Evolutionary conservation across 805 yeast genomes (phyloP), one percentile per base, ranked within the genome.

Genomic region (Kodamaea lidongshanica): DNA sequence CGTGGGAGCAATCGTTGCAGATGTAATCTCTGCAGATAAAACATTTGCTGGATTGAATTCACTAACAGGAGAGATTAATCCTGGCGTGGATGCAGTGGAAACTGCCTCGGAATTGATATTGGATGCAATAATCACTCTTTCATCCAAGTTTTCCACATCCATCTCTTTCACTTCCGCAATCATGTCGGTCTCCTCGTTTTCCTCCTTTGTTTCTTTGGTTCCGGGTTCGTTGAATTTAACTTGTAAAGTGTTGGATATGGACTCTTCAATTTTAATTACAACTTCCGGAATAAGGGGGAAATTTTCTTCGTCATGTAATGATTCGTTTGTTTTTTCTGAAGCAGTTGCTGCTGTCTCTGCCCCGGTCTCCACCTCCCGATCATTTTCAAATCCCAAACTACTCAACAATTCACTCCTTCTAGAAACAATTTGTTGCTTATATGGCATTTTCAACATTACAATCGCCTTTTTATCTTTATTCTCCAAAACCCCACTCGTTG

Each of bases 231-330:
- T n/a, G n/a, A n/a, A n/a, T n/a, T n/a, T n/a, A n/a, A n/a, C n/a
- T n/a, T 49, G 44, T 23, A 56, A 42, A 16, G 45, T 41, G 9
- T 42, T 45, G 10, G 46, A 45, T 16, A 52, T 40, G 7, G 38
- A 34, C 16, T 36, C 33, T 19, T 50, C 50, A 16, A 54, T 54
- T 20, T 37, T 38, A n/a, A 39, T 26, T 14, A 48, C 39, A 16
- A 54, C 35, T 9, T 49, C 52, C n/a, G 58, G 46, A 15, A 48
- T 36, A 12, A 54, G 32, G 4, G 55, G 57, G 10, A 53, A 41
- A 14, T 46, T 46, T 1, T 44, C 27, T 7, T 30, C 37, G 12
- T 15, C n/a, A n/a, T n/a, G n/a, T n/a, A n/a, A n/a, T n/a, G n/a
- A n/a, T n/a, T n/a, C n/a, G n/a, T n/a, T n/a, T n/a, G n/a, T 15